These are phyloP conservation scores for Lophium mytilinum DNA, from an alignment of 495 filamentous ascomycete genomes.

Conservation along the genomic window DNA sequence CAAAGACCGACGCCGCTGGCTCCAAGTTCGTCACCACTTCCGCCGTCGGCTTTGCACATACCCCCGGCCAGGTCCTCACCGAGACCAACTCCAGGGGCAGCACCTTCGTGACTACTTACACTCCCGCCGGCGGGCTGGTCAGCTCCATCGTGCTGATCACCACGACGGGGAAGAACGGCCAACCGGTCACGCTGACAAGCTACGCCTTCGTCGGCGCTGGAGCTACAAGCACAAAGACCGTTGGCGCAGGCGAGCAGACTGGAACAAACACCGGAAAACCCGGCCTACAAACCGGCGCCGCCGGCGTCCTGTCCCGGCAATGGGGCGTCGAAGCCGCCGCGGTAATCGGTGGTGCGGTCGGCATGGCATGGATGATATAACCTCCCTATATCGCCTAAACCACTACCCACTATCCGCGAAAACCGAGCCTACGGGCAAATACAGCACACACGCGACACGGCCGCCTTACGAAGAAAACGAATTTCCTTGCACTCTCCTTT, in stretches of 20 bases:
- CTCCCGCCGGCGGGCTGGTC: conserved; percentile 29
- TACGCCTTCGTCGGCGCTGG: conserved; percentile 22
- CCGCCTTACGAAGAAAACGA: too few species aligned
- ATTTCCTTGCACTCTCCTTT: too few species aligned
- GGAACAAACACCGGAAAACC: conserved; percentile 12
- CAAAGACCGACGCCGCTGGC: conserved; percentile 31
- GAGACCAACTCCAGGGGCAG: conserved; percentile 28
- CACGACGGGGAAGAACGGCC: conserved; percentile 29
- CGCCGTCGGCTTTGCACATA: conserved; percentile 26
- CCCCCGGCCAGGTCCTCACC: conserved; percentile 30
- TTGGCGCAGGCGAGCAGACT: background rate
- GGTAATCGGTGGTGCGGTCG: conserved; percentile 27
- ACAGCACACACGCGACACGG: too few species aligned
- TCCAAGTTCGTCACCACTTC: conserved; percentile 24
- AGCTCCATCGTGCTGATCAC: conserved; percentile 28
- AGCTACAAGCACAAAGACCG: background rate
- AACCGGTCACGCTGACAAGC: conserved; percentile 29
- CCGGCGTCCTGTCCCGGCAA: conserved; percentile 6
- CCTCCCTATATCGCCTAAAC: too few species aligned
- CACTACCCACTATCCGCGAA: too few species aligned
- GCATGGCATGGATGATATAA: conserved; percentile 18
- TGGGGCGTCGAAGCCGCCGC: conserved; percentile 19
- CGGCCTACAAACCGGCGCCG: conserved; percentile 19
- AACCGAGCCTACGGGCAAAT: too few species aligned
- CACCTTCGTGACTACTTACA: conserved; percentile 34